phyloP scores from a whole-genome alignment of 768 basidiomycete species.

The Neoboletus magnificus region DNA sequence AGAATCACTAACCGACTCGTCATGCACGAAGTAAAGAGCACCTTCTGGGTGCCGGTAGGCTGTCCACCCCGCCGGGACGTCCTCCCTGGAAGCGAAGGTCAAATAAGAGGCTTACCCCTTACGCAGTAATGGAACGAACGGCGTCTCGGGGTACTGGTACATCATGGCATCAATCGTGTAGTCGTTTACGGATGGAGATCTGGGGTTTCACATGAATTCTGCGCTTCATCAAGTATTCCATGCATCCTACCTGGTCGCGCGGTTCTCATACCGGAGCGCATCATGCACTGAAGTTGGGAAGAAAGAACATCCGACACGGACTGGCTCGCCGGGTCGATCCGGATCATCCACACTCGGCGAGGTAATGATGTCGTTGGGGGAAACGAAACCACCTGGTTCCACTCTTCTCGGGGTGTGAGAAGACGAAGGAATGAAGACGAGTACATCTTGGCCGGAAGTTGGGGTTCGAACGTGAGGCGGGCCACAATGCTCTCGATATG shows the following conservation, averaged over 20 bases:
- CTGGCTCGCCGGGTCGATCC: constrained; percentile 6
- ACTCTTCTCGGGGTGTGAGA: neutral
- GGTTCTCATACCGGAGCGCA: constrained; percentile 8
- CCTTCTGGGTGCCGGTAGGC: constrained; percentile 58
- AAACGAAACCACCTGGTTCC: neutral
- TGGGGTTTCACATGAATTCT: constrained; percentile 3
- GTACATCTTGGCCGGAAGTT: neutral
- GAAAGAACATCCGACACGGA: neutral
- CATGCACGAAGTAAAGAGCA: constrained; percentile 52
- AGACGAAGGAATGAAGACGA: neutral
- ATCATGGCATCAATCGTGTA: constrained; percentile 16
- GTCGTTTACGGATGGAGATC: neutral
- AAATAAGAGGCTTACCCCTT: neutral
- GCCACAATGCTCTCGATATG: constrained; percentile 22
- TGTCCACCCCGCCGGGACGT: constrained; percentile 42
- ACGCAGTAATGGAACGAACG: constrained; percentile 13
- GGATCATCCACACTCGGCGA: constrained; percentile 4
- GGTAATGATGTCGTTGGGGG: neutral
- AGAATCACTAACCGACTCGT: constrained; percentile 37
- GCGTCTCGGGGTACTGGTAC: constrained; percentile 15
- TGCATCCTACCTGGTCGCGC: constrained; percentile 7
- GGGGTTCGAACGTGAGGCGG: constrained; percentile 10
- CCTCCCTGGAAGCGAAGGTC: constrained; percentile 3
- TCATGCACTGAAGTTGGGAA: constrained; percentile 11
- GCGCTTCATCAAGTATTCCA: neutral